These are phyloP conservation scores for Paspalum notatum DNA, from an alignment of 176 grass and related monocot genomes.

Conservation along the genomic window DNA sequence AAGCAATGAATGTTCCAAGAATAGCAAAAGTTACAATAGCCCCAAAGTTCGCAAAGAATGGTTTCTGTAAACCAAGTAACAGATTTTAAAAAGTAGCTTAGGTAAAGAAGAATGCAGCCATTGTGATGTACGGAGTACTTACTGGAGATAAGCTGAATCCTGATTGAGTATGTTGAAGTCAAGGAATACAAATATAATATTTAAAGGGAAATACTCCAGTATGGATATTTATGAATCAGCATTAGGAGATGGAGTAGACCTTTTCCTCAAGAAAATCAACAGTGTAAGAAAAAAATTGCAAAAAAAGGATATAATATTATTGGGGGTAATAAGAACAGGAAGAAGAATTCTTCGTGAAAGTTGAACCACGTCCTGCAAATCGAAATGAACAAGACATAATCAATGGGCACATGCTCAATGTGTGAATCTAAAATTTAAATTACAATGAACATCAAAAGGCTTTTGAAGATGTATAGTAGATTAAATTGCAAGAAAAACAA, in stretches of 20 bases:
- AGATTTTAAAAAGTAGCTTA: slow-evolving; percentile 34
- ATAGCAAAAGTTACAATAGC: slow-evolving; percentile 98
- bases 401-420: slow-evolving; percentile 13
- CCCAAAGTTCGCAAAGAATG: slow-evolving; percentile 98
- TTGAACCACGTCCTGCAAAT: slow-evolving; percentile 95
- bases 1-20: slow-evolving; percentile 93
- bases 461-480: slow-evolving; percentile 14
- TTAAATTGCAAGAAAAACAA: slow-evolving; percentile 23
- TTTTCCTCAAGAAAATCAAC: slow-evolving; percentile 4
- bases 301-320: slow-evolving; percentile 99
- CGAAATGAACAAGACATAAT: slow-evolving; percentile 34
- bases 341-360: slow-evolving; percentile 99
- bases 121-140: slow-evolving; percentile 55
- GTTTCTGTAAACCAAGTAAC: slow-evolving; percentile 65
- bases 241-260: slow-evolving; percentile 21
- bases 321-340: slow-evolving; percentile 96
- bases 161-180: slow-evolving; percentile 85
- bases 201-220: background rate
- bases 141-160: slow-evolving; percentile 99
- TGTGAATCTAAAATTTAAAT: slow-evolving; percentile 2
- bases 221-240: slow-evolving; percentile 20
- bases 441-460: slow-evolving; percentile 5
- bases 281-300: slow-evolving; percentile 19
- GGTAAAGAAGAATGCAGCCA: slow-evolving; percentile 22
- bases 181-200: slow-evolving; percentile 59